phyloP scores from a whole-genome alignment of 2,329 filamentous ascomycete species.

The Colletotrichum tropicicola region DNA sequence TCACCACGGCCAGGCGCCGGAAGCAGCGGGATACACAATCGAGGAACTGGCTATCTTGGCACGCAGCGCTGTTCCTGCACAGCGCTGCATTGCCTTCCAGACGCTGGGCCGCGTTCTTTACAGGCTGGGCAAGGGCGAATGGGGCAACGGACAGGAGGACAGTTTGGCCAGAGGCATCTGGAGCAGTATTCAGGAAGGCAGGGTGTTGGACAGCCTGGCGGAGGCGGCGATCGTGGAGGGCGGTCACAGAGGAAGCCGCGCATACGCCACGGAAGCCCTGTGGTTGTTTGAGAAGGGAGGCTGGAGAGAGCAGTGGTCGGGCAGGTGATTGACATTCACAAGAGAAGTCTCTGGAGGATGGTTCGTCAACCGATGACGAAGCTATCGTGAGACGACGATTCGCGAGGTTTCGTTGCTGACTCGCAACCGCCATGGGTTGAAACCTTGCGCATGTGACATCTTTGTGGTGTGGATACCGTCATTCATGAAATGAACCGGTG shows the following conservation, averaged over 20 bases:
- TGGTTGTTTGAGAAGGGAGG: conserved; percentile 83
- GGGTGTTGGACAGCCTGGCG: conserved; percentile 79
- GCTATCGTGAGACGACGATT: neutral
- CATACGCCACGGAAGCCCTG: conserved; percentile 87
- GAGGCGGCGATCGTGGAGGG: conserved; percentile 76
- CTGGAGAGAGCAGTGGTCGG: conserved; percentile 71
- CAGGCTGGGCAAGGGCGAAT: conserved; percentile 78
- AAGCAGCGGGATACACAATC: conserved; percentile 94
- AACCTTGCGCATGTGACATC: neutral
- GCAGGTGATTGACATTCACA: conserved; percentile 48
- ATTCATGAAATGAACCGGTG: conserved; percentile 1
- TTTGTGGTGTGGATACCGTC: neutral
- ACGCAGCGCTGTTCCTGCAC: conserved; percentile 82
- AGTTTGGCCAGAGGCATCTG: conserved; percentile 83
- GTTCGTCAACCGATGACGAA: neutral
- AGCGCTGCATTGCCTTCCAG: conserved; percentile 92
- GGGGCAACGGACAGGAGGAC: conserved; percentile 66
- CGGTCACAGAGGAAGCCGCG: conserved; percentile 81
- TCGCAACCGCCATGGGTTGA: neutral
- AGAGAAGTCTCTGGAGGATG: neutral
- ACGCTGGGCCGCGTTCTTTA: conserved; percentile 88
- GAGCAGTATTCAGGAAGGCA: conserved; percentile 79
- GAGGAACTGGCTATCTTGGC: conserved; percentile 84
- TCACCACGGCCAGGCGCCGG: conserved; percentile 91
- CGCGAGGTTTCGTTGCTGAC: neutral